Base-by-base conservation (phyloP, 2,329 filamentous ascomycete species). In the Alternaria arborescens region DNA sequence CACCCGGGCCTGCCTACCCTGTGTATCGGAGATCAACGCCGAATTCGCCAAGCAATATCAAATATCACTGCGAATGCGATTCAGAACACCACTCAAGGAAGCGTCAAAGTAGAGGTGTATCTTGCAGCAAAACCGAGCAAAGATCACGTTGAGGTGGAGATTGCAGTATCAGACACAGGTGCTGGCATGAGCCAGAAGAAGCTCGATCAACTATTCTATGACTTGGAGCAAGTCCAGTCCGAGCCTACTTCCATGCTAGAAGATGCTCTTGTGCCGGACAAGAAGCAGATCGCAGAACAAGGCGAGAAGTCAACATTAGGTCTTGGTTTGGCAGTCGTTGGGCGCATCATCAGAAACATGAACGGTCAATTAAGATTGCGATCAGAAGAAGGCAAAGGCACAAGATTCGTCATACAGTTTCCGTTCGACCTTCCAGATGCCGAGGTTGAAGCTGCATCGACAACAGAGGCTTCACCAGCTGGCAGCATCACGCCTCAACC, bases 11-110 rank as follows among this genome's bases (percentile, higher is more conserved):
- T 97, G 16, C 93, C 93, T 3, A 81, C 80, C 16, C 82, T 84
- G 24, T 92, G 97, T 1, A 84, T 92, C 52, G 93, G 94, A 4
- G 93, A 97, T 73, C 89, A 91, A 67, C 85, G 91, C 52, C 87
- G 90, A 47, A 85, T 97, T n/a, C 86, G 93, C 8, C 93, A 97
- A 73, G 91, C 89, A 0, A 88, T 97, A 20, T 89, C 90, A 3
- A 97, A 97, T 63, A 81, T 97, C 24, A 91, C 89, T 1, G 91
- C 92, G 10, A 97, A 97, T 71, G 93, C 93, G 0, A 87, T 97
- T 22, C 88, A 95, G 66, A 87, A 94, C 70, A 97, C 93, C 0
- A 80, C 79, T 0, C 70, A 82, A 30, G 93, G 93, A 0, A 85
- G 82, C 11, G 86, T 97, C 20, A 88, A 82, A 30, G 84, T 97